phyloP scores from a whole-genome alignment of 2,329 filamentous ascomycete genomes.

The Niveomyces coronatus region DNA sequence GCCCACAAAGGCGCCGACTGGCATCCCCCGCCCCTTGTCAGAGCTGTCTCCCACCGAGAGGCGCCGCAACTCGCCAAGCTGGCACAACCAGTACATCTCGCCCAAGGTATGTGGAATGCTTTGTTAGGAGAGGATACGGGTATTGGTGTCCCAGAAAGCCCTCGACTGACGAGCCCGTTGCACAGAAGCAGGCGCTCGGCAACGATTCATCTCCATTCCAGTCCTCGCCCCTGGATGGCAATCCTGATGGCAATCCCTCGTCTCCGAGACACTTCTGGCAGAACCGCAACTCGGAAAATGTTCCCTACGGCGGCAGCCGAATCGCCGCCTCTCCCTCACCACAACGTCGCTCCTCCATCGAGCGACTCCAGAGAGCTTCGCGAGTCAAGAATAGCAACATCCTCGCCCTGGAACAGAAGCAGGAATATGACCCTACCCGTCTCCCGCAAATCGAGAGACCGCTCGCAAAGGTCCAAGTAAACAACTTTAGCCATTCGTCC shows the following conservation, averaged over 20 bases:
- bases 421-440: constrained; percentile 80
- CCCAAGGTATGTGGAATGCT: constrained; percentile 25
- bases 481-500: constrained; percentile 49
- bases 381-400: constrained; percentile 98
- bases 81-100: constrained; percentile 48
- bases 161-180: constrained; percentile 5
- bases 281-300: constrained; percentile 68
- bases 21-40: constrained; percentile 64
- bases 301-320: constrained; percentile 47
- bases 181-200: constrained; percentile 56
- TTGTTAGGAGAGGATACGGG: no score
- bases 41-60: constrained; percentile 82
- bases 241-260: no score
- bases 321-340: constrained; percentile 52
- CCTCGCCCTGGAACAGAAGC: constrained; percentile 83
- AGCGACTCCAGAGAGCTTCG: constrained; percentile 88
- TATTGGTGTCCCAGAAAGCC: no score
- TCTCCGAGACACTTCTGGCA: constrained; percentile 92
- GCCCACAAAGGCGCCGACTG: constrained; percentile 51
- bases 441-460: constrained; percentile 73
- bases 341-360: constrained; percentile 79
- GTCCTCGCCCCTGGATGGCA: constrained; percentile 64
- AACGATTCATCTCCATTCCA: constrained; percentile 77
- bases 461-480: constrained; percentile 65
- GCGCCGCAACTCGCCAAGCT: constrained; percentile 86